These are phyloP conservation scores for Elsinoe ampelina DNA, from an alignment of 2,329 filamentous ascomycete genomes.

Conservation along the genomic window DNA sequence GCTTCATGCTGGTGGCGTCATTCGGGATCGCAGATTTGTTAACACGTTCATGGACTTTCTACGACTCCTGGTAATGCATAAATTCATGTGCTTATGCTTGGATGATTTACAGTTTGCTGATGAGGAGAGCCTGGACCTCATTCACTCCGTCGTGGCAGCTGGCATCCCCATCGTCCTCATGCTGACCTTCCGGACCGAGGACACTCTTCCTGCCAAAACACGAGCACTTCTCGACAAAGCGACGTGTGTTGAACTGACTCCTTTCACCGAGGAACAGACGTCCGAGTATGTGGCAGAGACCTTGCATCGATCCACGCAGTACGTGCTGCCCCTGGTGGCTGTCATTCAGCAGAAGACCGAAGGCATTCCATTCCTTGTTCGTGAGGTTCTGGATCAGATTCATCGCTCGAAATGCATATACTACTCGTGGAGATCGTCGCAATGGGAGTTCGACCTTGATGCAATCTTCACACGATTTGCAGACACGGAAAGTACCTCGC, in stretches of 20 bases:
- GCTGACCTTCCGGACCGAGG: constrained; percentile 49
- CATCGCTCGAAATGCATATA: constrained; percentile 80
- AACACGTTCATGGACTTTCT: constrained; percentile 83
- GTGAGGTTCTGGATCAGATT: constrained; percentile 81
- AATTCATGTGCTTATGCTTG: constrained; percentile 78
- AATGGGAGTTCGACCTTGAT: constrained; percentile 81
- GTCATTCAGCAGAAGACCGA: constrained; percentile 82
- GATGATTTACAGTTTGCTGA: constrained; percentile 91
- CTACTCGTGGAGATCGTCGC: constrained; percentile 76
- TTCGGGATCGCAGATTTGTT: constrained; percentile 61
- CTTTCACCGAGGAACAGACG: constrained; percentile 71
- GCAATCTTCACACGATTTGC: constrained; percentile 77
- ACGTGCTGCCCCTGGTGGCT: constrained; percentile 66
- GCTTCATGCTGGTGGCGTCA: constrained; percentile 36
- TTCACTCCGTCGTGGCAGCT: constrained; percentile 68
- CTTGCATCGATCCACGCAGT: constrained; percentile 61
- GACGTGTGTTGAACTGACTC: constrained; percentile 62
- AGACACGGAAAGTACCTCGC: constrained; percentile 66
- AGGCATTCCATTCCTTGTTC: constrained; percentile 84
- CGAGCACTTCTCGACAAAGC: constrained; percentile 32
- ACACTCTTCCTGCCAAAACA: constrained; percentile 30
- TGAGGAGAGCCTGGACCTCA: constrained; percentile 73
- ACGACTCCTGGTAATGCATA: constrained; percentile 69
- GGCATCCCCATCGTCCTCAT: constrained; percentile 76
- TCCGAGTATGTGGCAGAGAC: constrained; percentile 74